Conservation (phyloP, 1,284 basidiomycete genomes). For the Ustilago esculenta region DNA sequence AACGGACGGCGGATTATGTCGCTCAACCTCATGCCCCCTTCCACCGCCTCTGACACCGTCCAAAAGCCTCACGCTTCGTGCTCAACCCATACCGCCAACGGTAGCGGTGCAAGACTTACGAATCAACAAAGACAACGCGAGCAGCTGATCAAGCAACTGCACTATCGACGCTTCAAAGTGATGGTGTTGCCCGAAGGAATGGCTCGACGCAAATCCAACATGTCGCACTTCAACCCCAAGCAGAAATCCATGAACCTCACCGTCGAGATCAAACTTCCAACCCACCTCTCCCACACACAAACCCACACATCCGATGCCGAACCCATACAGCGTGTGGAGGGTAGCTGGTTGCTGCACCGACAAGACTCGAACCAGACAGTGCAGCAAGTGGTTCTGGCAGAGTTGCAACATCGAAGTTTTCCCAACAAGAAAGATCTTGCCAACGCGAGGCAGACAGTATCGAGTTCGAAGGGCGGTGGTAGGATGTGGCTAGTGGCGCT, state of each 20-base stretch:
- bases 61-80: too few species aligned
- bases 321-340: too few species aligned
- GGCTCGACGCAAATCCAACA: slow-evolving; percentile 18
- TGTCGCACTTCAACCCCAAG: slow-evolving; percentile 10
- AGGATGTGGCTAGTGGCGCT: not conserved
- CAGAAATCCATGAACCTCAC: slow-evolving; percentile 9
- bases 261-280: slow-evolving; percentile 7
- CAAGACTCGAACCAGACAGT: not conserved
- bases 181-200: slow-evolving; percentile 44
- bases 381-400: not conserved
- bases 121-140: slow-evolving; percentile 30
- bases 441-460: not conserved
- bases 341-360: not conserved
- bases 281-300: not conserved
- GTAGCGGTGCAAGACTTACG: slow-evolving; percentile 1
- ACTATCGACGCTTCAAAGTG: slow-evolving; percentile 25
- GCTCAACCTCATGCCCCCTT: slow-evolving; percentile 21
- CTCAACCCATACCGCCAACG: not conserved
- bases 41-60: not conserved
- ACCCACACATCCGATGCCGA: too few species aligned
- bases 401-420: slow-evolving; percentile 10
- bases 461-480: not conserved
- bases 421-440: slow-evolving; percentile 4
- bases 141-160: slow-evolving; percentile 34
- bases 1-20: slow-evolving; percentile 18